A percentile compares a stretch with the other conserved stretches of the same genome.
phyloP scores from a whole-genome alignment of 495 filamentous ascomycete species.

The Aspergillus sclerotioniger region DNA sequence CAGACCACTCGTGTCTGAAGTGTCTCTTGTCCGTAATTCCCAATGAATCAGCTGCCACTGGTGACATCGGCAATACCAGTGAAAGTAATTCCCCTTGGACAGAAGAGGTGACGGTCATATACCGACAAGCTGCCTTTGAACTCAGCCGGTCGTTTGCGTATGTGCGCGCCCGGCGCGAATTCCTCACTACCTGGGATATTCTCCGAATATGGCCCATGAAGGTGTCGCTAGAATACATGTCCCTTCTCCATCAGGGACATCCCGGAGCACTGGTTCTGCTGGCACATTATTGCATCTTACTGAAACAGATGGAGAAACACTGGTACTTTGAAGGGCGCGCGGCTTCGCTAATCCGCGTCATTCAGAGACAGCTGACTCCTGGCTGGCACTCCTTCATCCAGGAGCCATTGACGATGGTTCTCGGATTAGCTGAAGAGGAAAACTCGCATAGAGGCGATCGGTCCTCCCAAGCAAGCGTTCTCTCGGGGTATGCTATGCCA shows the following conservation, averaged over 20 bases:
- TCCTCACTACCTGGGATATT: slow-evolving; percentile 2
- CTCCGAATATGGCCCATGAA: slow-evolving; percentile 8
- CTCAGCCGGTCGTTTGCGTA: background rate
- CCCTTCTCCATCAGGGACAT: background rate
- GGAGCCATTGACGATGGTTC: background rate
- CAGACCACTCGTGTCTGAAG: background rate
- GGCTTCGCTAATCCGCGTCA: background rate
- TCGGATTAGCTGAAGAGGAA: background rate
- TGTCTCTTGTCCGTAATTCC: background rate
- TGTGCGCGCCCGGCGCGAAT: background rate
- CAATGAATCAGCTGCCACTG: background rate
- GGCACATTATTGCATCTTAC: background rate
- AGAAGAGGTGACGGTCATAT: background rate
- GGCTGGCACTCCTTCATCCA: slow-evolving; percentile 3
- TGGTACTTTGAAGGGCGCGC: background rate
- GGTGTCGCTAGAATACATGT: background rate
- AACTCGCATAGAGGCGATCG: too few species aligned
- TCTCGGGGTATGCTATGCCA: too few species aligned
- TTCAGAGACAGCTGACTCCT: background rate
- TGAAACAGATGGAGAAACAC: background rate
- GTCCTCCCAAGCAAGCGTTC: too few species aligned
- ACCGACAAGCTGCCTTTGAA: slow-evolving; percentile 2
- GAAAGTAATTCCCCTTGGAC: too few species aligned
- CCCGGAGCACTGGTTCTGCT: background rate
- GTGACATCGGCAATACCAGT: background rate